Conservation (phyloP, 805 yeast species). For the Wickerhamiella spandovensis region DNA sequence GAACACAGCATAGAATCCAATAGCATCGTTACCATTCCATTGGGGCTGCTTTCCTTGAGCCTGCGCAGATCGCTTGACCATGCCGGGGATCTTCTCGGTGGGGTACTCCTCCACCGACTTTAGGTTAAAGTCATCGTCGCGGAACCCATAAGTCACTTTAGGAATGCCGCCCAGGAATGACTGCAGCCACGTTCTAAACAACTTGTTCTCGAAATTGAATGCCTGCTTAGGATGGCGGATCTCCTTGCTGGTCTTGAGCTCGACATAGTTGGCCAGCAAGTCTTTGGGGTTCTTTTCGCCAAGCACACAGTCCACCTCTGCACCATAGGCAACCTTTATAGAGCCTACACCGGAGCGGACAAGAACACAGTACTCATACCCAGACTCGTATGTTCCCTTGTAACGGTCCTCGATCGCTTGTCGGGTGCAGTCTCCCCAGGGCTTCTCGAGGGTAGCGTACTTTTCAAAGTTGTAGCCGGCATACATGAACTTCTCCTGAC, state of each 20-base stretch:
- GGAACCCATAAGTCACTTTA: conserved; percentile 71
- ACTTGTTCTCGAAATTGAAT: conserved; percentile 51
- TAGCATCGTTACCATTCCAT: conserved; percentile 62
- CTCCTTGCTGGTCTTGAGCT: conserved; percentile 58
- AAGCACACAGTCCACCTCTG: conserved; percentile 86
- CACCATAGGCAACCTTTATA: conserved; percentile 56
- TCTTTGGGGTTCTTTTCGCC: conserved; percentile 43
- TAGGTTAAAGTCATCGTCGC: conserved; percentile 58
- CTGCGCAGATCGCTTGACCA: conserved; percentile 12
- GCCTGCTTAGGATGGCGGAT: conserved; percentile 46
- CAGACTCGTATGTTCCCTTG: conserved; percentile 47
- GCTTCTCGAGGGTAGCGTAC: conserved; percentile 63
- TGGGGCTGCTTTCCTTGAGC: conserved; percentile 2
- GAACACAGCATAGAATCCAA: conserved; percentile 77
- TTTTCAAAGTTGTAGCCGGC: conserved; percentile 74
- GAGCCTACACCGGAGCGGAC: conserved; percentile 76
- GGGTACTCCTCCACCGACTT: conserved; percentile 58
- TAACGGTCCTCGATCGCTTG: conserved; percentile 52
- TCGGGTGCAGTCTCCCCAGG: conserved; percentile 60
- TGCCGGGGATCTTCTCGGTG: conserved; percentile 61
- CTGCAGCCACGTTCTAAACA: conserved; percentile 84
- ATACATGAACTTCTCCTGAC: conserved; percentile 21
- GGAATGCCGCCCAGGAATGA: conserved; percentile 78
- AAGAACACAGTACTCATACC: conserved; percentile 68
- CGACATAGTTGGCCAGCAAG: conserved; percentile 63